A percentile compares a stretch with the other conserved stretches of the same genome.
These are phyloP conservation scores for Zalerion maritima DNA, from an alignment of 495 filamentous ascomycete genomes.

Conservation along the genomic window DNA sequence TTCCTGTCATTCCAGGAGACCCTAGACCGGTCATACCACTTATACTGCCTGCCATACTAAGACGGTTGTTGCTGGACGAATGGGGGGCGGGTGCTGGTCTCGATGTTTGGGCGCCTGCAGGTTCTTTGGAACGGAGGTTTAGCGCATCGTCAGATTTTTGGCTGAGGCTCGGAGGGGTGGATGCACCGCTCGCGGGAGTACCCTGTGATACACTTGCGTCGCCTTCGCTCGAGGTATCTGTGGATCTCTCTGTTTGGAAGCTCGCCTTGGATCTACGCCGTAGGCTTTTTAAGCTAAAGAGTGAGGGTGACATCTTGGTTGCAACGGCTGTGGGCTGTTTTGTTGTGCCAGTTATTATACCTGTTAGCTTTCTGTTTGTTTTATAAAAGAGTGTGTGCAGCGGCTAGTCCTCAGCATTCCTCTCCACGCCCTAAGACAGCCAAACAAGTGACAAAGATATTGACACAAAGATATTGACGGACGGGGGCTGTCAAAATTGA, in stretches of 20 bases:
- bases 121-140: conserved; percentile 28
- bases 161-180: conserved; percentile 29
- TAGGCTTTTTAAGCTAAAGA: conserved; percentile 56
- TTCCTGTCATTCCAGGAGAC: conserved; percentile 39
- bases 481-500: no score
- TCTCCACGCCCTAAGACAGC: no score
- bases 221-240: conserved; percentile 35
- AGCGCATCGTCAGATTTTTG: conserved; percentile 33
- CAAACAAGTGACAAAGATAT: no score
- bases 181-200: conserved; percentile 29
- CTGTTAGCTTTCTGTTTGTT: no score
- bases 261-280: conserved; percentile 57
- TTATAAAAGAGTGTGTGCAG: no score
- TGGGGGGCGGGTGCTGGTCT: conserved; percentile 31
- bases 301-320: conserved; percentile 47
- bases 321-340: conserved; percentile 5
- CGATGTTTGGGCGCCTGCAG: conserved; percentile 17
- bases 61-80: conserved; percentile 30
- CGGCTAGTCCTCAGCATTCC: no score
- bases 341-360: no score
- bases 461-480: no score
- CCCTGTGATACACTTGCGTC: conserved; percentile 32
- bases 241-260: conserved; percentile 42
- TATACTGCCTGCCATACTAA: conserved; percentile 22
- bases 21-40: conserved; percentile 40